Base-by-base conservation (phyloP, 1,284 basidiomycete genomes). In the Paramarasmius palmivorus region DNA sequence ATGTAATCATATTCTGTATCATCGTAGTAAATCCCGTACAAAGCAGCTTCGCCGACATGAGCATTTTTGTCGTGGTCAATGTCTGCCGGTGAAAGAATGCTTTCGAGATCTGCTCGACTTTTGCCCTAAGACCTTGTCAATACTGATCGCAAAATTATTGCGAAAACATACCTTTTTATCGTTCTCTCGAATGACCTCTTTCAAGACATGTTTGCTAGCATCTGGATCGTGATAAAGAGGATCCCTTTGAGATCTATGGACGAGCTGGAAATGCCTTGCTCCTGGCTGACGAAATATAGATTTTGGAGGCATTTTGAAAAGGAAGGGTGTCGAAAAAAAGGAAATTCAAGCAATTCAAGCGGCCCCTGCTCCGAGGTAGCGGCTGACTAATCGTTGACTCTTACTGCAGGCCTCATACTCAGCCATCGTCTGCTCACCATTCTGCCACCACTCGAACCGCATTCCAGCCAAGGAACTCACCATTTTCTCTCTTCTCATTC, bases 1-100 rank as follows among this genome's bases (percentile, higher is more conserved):
- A 98, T 96, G 76, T 99, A 99, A 71, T 99, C 93, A 75, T 99
- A 99, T 53, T 93, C 83, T n/a, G 93, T 92, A 66, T 99, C 96
- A 73, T 99, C 95, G 74, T 85, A 99, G 73, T 94, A 95, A 65
- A 99, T 77, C 9, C 95, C 96, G 69, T 98, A 97, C 22, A 85
- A 68, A 3, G 92, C 79, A 0, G 97, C 97, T 75, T 99, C 93
- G 53, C 95, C 97, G 56, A 86, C 72, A 55, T 84, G 85, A 19
- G 72, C 60, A 53, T 73, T 71, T 49, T 68, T 64, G 51, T 81
- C 79, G 39, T 75, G 71, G 34, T 72, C 75, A 47, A 86, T 72
- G n/a, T 88, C 84, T 19, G 81, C 80, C 7, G 82, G 73, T n/a
- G 83, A 69, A 12, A 90, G 70, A 4, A 76, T 62, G 3, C 71